Percentiles rank a stretch among this genome's conserved stretches.
These are phyloP conservation scores for Lactifluus volemus DNA, from an alignment of 768 basidiomycete species.

Conservation along the genomic window DNA sequence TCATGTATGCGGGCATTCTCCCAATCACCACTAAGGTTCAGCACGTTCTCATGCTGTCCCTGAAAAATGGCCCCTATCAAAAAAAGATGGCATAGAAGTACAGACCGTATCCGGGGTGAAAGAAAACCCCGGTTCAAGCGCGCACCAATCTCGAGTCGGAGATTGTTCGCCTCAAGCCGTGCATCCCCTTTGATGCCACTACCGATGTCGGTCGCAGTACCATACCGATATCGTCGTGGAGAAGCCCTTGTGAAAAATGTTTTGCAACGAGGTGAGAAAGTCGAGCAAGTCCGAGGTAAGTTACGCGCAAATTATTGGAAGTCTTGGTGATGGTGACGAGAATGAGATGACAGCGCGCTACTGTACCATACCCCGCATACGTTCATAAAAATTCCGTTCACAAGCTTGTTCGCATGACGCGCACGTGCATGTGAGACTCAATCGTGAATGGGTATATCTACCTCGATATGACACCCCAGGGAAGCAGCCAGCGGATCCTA, in stretches of 20 bases:
- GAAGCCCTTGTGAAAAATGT: neutral
- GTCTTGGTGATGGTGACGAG: neutral
- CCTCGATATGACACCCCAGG: neutral
- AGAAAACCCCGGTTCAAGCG: neutral
- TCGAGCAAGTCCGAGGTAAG: neutral
- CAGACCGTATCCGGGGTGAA: neutral
- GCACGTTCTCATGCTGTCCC: neutral
- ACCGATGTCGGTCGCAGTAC: neutral
- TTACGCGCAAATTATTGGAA: neutral
- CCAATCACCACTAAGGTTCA: neutral
- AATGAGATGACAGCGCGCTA: too few relatives aligned
- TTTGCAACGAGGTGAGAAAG: neutral
- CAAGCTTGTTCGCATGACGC: neutral
- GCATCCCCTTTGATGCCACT: neutral
- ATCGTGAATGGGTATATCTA: neutral
- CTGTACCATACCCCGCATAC: neutral
- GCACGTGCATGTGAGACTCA: neutral
- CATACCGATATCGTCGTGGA: too few relatives aligned
- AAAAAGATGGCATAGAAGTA: neutral
- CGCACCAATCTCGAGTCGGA: neutral
- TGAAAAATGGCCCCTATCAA: neutral
- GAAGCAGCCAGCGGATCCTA: neutral
- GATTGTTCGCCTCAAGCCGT: neutral
- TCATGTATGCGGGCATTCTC: neutral
- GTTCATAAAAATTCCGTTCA: neutral